These are phyloP conservation scores for Paramecium tetraurelia DNA, from an alignment of 73 alveolate genomes.

Conservation along the genomic window DNA sequence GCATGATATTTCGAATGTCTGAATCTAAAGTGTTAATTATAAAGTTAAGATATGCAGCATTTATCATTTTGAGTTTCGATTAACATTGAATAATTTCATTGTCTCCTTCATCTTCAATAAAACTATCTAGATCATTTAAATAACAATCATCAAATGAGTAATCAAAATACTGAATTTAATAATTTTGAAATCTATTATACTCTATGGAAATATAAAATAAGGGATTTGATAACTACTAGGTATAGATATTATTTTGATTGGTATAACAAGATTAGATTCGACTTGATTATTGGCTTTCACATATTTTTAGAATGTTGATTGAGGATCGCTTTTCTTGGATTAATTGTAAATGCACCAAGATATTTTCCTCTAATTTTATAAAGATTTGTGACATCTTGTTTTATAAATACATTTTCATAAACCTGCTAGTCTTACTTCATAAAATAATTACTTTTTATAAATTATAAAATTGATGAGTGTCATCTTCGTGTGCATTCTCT, in stretches of 20 bases:
- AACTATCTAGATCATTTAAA: not conserved
- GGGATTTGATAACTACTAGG: not conserved
- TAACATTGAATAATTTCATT: not conserved
- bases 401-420: not conserved
- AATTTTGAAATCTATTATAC: not conserved
- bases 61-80: not conserved
- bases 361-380: not conserved
- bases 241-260: not conserved
- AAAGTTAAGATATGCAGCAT: not conserved
- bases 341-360: not conserved
- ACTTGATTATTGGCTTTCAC: constrained; percentile 19
- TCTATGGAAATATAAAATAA: not conserved
- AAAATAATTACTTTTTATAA: constrained; percentile 21
- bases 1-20: not conserved
- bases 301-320: not conserved
- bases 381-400: not conserved
- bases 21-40: not conserved
- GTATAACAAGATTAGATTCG: not conserved
- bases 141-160: not conserved
- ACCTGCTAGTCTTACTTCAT: constrained; percentile 51
- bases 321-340: not conserved
- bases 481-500: not conserved
- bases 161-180: not conserved
- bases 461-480: not conserved
- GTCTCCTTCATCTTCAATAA: not conserved